Evolutionary conservation across 345 rosid species (phyloP), one percentile per base, ranked within the genome.

Genomic region (Pelargonium nanum): DNA sequence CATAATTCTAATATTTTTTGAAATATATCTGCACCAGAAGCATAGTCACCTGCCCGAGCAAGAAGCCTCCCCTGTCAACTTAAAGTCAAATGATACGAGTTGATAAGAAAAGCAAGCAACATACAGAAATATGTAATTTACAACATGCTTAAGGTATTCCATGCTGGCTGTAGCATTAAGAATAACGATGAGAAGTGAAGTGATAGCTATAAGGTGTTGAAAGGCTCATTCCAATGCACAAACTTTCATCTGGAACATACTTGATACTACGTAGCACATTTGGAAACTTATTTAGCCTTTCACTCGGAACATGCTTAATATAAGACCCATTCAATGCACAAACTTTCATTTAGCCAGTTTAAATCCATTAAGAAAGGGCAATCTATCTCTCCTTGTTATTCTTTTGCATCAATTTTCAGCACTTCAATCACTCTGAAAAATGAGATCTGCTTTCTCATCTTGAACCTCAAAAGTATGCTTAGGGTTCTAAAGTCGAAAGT

Each of bases 61-160:
- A 84, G 88, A 78, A 87, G 86, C 72, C 82, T 87, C 74, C 99
- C 99, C 99, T 92, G 97, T 92, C 86, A 89, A 87, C 99, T 92
- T 92, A 74, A 71, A 92, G 85, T 81, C 77, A 80, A 75, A 77
- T 65, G 59, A 74, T 40, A 68, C 68, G 74, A 59, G 65, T 73
- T 69, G 73, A 68, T 75, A 74, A 73, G 74, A 66, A 72, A 70
- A 68, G 44, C 55, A 56, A 40, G 24, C 28, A 62, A 53, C 34
- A 16, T 28, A 56, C 21, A 26, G 4, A 21, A 52, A 52, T 52
- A 52, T 9, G 16, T 40, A 12, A 0, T 0, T 40, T 12, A 40
- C 48, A 7, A 9, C 15, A 40, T 40, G 16, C 48, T 40, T 15
- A 40, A 40, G 15, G 48, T 2, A 12, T 6, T 40, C 9, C 16